Conservation (phyloP, 345 rosid species). For the Gossypium bickii region DNA sequence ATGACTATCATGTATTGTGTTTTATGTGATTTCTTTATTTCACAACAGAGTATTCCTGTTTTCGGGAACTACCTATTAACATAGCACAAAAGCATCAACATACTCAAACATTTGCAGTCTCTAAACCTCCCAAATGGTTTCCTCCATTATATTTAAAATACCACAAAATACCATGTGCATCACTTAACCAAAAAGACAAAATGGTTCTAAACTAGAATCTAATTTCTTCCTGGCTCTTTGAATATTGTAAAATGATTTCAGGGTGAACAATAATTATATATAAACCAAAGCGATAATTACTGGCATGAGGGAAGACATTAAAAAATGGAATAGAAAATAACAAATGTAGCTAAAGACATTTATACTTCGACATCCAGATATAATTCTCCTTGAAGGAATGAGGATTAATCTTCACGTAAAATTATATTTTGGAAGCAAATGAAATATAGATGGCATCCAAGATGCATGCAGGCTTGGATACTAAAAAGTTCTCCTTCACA, state of each 20-base stretch:
- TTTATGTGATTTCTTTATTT: neutral
- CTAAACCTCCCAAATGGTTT: neutral
- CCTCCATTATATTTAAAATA: neutral
- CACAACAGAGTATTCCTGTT: neutral
- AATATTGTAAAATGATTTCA: conserved; percentile 6
- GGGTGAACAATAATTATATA: neutral
- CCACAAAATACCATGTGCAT: neutral
- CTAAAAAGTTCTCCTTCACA: neutral
- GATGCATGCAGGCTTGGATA: neutral
- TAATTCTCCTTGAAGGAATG: neutral
- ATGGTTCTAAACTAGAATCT: neutral
- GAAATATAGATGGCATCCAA: neutral
- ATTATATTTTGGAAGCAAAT: neutral
- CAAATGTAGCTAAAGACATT: neutral
- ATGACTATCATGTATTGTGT: neutral
- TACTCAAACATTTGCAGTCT: neutral
- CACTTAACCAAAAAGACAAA: neutral
- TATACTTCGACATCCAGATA: conserved; percentile 1
- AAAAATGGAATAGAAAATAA: neutral
- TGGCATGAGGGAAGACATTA: neutral
- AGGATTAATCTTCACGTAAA: neutral
- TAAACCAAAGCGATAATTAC: neutral
- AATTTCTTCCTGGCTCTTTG: neutral
- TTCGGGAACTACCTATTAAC: neutral
- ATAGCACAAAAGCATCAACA: neutral